Conservation (phyloP, 345 rosid genomes). For the Eutrema yunnanense region DNA sequence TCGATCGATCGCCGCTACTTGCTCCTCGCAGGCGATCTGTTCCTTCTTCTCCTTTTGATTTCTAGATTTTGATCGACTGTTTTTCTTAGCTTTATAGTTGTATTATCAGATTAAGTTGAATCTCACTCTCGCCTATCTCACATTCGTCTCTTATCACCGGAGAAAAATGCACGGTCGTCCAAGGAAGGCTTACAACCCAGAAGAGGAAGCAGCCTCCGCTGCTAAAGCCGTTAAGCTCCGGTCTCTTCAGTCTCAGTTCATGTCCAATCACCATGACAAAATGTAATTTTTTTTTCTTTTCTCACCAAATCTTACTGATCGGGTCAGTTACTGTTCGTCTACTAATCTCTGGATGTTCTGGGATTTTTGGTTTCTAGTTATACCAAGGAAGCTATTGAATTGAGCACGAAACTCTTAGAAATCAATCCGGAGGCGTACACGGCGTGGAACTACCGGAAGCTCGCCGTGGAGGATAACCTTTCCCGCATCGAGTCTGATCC, state of each 20-base stretch:
- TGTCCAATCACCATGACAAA: slow-evolving; percentile 54
- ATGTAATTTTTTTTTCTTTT: slow-evolving; percentile 35
- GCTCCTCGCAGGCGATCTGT: slow-evolving; percentile 1
- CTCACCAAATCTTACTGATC: background rate
- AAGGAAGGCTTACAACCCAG: slow-evolving; percentile 54
- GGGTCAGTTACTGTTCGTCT: background rate
- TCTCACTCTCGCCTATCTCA: background rate
- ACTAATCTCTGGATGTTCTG: background rate
- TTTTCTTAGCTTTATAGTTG: background rate
- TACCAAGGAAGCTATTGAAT: slow-evolving; percentile 65
- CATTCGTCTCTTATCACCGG: background rate
- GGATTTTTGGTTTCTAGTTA: slow-evolving; percentile 39
- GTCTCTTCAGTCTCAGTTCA: slow-evolving; percentile 59
- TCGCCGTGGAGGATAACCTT: slow-evolving; percentile 54
- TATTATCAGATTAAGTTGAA: background rate
- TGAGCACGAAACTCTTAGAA: slow-evolving; percentile 76
- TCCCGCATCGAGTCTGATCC: slow-evolving; percentile 37
- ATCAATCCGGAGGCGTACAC: slow-evolving; percentile 84
- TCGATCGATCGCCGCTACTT: slow-evolving; percentile 13
- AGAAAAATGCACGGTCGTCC: slow-evolving; percentile 84
- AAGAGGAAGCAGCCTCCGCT: slow-evolving; percentile 57
- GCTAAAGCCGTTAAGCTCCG: slow-evolving; percentile 73
- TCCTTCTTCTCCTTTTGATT: background rate
- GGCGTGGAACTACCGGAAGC: slow-evolving; percentile 89
- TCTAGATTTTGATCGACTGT: background rate